phyloP scores from a whole-genome alignment of 176 grass and related monocot genomes.

The Oropetium thomaeum region DNA sequence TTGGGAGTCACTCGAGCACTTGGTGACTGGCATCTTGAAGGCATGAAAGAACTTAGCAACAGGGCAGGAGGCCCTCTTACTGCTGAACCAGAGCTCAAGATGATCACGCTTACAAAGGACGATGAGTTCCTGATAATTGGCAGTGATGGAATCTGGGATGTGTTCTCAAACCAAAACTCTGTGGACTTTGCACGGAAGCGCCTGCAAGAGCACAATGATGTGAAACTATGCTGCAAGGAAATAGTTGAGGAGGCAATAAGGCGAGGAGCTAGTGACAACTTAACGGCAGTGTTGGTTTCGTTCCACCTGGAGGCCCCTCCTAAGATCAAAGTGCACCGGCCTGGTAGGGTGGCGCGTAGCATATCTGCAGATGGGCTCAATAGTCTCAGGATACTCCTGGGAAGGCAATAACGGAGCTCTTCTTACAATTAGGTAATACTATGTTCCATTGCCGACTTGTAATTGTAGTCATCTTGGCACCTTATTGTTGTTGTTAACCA shows the following conservation, averaged over 20 bases:
- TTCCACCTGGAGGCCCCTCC: conserved; percentile 65
- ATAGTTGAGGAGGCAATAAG: conserved; percentile 69
- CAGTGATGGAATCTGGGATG: conserved; percentile 90
- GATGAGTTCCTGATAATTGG: conserved; percentile 90
- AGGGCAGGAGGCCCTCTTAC: conserved; percentile 50
- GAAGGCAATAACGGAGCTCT: conserved; percentile 22
- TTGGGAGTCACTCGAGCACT: conserved; percentile 76
- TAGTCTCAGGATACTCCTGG: conserved; percentile 56
- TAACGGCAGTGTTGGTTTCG: conserved; percentile 54
- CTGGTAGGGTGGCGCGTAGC: conserved; percentile 45
- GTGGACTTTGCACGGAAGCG: conserved; percentile 63
- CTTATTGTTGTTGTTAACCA: conserved; percentile 29
- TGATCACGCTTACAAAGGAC: conserved; percentile 64
- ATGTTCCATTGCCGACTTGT: conserved; percentile 8
- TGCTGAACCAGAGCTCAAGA: conserved; percentile 86
- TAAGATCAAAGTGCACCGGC: conserved; percentile 1
- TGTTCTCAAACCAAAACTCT: conserved; percentile 80
- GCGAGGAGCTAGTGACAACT: conserved; percentile 54
- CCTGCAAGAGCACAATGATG: conserved; percentile 86
- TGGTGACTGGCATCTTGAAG: conserved; percentile 89
- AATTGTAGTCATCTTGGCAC: conserved; percentile 39
- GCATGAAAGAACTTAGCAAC: conserved; percentile 54
- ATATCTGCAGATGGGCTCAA: conserved; percentile 81
- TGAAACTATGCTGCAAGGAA: conserved; percentile 74
- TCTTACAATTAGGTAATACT: neutral